Evolutionary conservation across 2,329 filamentous ascomycete species (phyloP), one percentile per base, ranked within the genome.

Genomic region (Colletotrichum sp.): DNA sequence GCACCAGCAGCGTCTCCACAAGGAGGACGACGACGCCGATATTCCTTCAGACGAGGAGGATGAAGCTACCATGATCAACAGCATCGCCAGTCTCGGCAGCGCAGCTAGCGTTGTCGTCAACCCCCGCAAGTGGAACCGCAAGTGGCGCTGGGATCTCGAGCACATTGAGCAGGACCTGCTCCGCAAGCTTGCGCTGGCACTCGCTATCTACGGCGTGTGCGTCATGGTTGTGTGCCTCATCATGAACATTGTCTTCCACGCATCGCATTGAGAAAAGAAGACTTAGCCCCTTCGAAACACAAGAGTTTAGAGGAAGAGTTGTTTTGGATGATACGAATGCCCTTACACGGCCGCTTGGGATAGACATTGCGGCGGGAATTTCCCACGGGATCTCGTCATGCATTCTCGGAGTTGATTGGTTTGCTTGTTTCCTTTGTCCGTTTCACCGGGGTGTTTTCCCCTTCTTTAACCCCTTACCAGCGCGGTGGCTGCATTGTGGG

Each of bases 191-290:
- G 93, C 95, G 69, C 87, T 98, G 63, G 93, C 88, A 1, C 87
- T 99, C 76, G 93, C 95, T 9, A 88, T 96, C 10, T 99, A 99
- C 82, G 97, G 97, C 24, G 79, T 95, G 10, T 86, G 94, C 65
- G 96, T 99, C 69, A 99, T 99, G 97, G 87, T 95, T 32, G 93
- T 96, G 64, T 99, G 96, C 83, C 86, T 99, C 80, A 87, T 92
- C 59, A 95, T 96, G 82, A 99, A 99, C 83, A 92, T 94, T 16
- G 94, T 98, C 80, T 96, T 97, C 80, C 89, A 92, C 67, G 90
- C 89, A 71, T 89, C 90, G 72, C 92, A 94, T 86, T 95, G 85
- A 79, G 57, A 39, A 59, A 30, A 44, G 18, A 49, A 36, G 26
- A 15, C 18, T 55, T 60, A 36, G 36, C 18, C 30, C 59, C 10